phyloP scores from a whole-genome alignment of 257 asterid species.

The Schizonepeta tenuifolia region DNA sequence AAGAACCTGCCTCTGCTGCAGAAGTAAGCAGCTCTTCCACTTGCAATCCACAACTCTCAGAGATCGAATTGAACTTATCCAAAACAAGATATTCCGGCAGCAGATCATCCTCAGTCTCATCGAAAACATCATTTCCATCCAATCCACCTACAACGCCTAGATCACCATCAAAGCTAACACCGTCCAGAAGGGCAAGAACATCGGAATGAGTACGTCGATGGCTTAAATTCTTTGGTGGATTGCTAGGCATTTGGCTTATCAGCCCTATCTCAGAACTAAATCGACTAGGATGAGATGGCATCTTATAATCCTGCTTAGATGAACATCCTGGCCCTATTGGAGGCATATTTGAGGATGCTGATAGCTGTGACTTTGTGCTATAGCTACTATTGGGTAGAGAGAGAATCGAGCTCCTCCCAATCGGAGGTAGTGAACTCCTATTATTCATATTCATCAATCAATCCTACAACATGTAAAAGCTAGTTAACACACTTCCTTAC shows the following conservation, averaged over 20 bases:
- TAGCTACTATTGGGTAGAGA: slow-evolving; percentile 51
- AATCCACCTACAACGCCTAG: slow-evolving; percentile 80
- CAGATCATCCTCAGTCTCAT: slow-evolving; percentile 75
- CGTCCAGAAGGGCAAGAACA: slow-evolving; percentile 80
- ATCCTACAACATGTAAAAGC: slow-evolving; percentile 29
- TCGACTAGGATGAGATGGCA: slow-evolving; percentile 45
- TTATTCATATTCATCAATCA: slow-evolving; percentile 66
- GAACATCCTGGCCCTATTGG: slow-evolving; percentile 53
- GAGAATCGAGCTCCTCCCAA: slow-evolving; percentile 61
- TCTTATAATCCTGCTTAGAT: slow-evolving; percentile 46
- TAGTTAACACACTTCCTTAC: not conserved
- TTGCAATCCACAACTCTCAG: slow-evolving; percentile 58
- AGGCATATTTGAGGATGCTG: slow-evolving; percentile 57
- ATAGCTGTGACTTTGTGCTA: slow-evolving; percentile 45
- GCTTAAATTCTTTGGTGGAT: slow-evolving; percentile 65
- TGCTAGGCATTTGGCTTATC: slow-evolving; percentile 80
- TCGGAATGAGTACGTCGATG: slow-evolving; percentile 90
- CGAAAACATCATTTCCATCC: slow-evolving; percentile 67
- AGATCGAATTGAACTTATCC: slow-evolving; percentile 71
- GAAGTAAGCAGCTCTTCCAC: slow-evolving; percentile 57
- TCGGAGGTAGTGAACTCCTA: slow-evolving; percentile 64
- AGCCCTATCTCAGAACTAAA: slow-evolving; percentile 70
- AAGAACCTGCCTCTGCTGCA: slow-evolving; percentile 35
- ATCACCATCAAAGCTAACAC: slow-evolving; percentile 78
- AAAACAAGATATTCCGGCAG: slow-evolving; percentile 68